A percentile compares a stretch with the other conserved stretches of the same genome.
These are phyloP conservation scores for Corinectria fuckeliana DNA, from an alignment of 2,329 filamentous ascomycete species.

Conservation along the genomic window DNA sequence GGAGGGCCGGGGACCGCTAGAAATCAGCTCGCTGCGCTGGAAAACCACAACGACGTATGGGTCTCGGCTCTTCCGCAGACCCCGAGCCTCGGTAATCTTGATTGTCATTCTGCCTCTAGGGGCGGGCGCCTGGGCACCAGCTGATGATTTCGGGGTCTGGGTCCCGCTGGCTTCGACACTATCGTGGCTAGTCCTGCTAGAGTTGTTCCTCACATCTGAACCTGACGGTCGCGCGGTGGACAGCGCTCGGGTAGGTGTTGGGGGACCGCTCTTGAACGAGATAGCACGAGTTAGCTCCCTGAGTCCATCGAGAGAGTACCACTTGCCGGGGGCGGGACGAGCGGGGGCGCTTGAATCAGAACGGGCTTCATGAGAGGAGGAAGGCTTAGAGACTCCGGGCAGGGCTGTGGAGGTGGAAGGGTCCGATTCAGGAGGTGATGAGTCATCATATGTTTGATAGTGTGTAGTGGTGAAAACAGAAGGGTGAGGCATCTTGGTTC, in stretches of 20 bases:
- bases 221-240: conserved; percentile 66
- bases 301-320: conserved; percentile 71
- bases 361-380: conserved; percentile 47
- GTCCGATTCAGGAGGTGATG: conserved; percentile 29
- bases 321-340: conserved; percentile 54
- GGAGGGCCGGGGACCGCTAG: conserved; percentile 74
- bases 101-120: conserved; percentile 89
- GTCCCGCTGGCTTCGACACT: conserved; percentile 57
- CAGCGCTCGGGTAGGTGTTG: conserved; percentile 87
- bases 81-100: conserved; percentile 85
- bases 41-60: conserved; percentile 98
- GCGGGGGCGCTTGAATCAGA: conserved; percentile 55
- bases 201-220: conserved; percentile 52
- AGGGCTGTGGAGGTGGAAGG: conserved; percentile 27
- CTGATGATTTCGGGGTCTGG: conserved; percentile 57
- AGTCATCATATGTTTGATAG: conserved; percentile 34
- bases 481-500: conserved; percentile 30
- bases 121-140: conserved; percentile 67
- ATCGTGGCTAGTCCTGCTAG: conserved; percentile 48
- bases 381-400: conserved; percentile 28
- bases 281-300: conserved; percentile 85
- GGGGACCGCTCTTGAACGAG: conserved; percentile 86
- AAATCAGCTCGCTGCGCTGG: conserved; percentile 95
- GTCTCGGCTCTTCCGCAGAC: conserved; percentile 80
- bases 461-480: conserved; percentile 39